Base-by-base conservation (phyloP, 2,329 filamentous ascomycete species). In the Nemania sp. region DNA sequence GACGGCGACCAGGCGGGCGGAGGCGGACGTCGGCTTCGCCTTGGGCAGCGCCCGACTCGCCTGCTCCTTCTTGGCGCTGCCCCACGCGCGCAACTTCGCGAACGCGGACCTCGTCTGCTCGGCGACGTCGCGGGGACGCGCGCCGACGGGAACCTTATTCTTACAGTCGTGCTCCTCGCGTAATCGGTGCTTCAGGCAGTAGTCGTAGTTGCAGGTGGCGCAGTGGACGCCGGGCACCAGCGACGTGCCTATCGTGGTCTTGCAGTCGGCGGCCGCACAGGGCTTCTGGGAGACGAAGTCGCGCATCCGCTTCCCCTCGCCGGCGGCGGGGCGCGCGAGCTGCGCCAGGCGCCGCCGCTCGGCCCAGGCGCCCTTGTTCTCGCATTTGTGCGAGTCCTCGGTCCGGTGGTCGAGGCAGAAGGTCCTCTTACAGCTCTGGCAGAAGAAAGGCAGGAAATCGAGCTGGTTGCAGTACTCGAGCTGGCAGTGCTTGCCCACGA, bases 401-500 rank as follows among this genome's bases (percentile, higher is more conserved):
- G 87, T 89, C 57, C 94, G 90, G 81, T 99, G 95, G 73, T 98
- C 94, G 67, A 96, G 89, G 75, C 96, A 99, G 80, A 88, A 99
- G 15, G 90, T 94, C 60, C 86, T 84, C 65, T 75, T 84, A 79
- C 95, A 99, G 68, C 90, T 95, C 74, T 96, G 91, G 79, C 95
- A 99, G 72, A 87, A 84, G 77, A 98, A 98, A 3, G 95, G 95
- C 4, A 99, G 86, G 76, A 99, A 98, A 78, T 98, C 95, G 62
- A 98, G 90, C 73, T 95, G 90, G 74, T 93, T 90, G 82, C 95
- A 99, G 81, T 92, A 96, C 66, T 89, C 81, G 77, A 90, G 89
- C 76, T 97, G 87, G 83, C 95, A 99, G 80, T 97, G 93, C 64
- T 86, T 86, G 76, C 95, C 95, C 69, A 98, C 89, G 21, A 93